Conservation (phyloP, 2,329 filamentous ascomycete species). For the Aspergillus thermomutatus region DNA sequence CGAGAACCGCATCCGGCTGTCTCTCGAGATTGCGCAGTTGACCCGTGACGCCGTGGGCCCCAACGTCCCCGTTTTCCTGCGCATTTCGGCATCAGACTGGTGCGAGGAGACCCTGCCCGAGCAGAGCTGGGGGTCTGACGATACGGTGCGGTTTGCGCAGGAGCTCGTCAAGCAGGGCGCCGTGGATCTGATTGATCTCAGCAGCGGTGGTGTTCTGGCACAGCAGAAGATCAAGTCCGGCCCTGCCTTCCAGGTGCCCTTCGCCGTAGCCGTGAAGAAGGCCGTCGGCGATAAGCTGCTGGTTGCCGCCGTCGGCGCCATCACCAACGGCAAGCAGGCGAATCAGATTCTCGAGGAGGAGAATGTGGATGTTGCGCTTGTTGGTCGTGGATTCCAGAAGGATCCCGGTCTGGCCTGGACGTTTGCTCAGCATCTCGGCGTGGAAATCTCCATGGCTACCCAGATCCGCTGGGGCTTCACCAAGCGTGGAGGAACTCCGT, state of each 20-base stretch:
- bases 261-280: slow-evolving; percentile 69
- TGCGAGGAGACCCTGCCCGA: slow-evolving; percentile 58
- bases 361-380: slow-evolving; percentile 65
- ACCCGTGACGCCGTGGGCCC: slow-evolving; percentile 62
- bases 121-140: slow-evolving; percentile 64
- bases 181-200: slow-evolving; percentile 81
- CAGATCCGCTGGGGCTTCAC: slow-evolving; percentile 64
- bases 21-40: slow-evolving; percentile 63
- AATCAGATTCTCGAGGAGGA: slow-evolving; percentile 55
- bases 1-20: slow-evolving; percentile 65
- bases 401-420: slow-evolving; percentile 76
- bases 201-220: slow-evolving; percentile 67
- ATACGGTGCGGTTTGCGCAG: slow-evolving; percentile 62
- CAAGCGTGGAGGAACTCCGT: slow-evolving; percentile 15
- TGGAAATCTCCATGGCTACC: slow-evolving; percentile 68
- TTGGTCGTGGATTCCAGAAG: slow-evolving; percentile 74
- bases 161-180: slow-evolving; percentile 65
- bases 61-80: slow-evolving; percentile 67
- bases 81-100: slow-evolving; percentile 75
- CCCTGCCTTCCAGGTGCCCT: slow-evolving; percentile 70
- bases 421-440: slow-evolving; percentile 68
- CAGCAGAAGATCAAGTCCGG: slow-evolving; percentile 43
- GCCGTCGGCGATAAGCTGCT: slow-evolving; percentile 68
- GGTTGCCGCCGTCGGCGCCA: slow-evolving; percentile 72
- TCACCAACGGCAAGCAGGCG: slow-evolving; percentile 67